Conservation (phyloP, 345 rosid species). For the Microthlaspi erraticum region DNA sequence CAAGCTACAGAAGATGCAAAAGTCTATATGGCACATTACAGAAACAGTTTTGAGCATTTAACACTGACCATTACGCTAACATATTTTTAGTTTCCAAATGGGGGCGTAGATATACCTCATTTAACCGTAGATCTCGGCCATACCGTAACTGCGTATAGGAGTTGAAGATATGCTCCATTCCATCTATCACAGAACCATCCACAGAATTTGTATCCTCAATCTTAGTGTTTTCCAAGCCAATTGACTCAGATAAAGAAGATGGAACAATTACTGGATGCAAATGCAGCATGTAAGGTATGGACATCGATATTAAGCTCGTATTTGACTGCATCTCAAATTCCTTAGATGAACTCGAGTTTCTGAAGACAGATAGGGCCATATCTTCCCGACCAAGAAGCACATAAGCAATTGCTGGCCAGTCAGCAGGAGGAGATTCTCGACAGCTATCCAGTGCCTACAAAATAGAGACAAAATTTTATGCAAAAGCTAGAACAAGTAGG, state of each 20-base stretch:
- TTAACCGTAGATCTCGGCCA: constrained; percentile 93
- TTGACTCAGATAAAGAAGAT: constrained; percentile 72
- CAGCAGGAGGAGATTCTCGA: constrained; percentile 90
- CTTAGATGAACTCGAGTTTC: constrained; percentile 55
- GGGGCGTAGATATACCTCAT: constrained; percentile 65
- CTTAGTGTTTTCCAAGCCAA: constrained; percentile 66
- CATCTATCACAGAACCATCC: constrained; percentile 83
- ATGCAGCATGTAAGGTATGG: constrained; percentile 94
- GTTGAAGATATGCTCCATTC: constrained; percentile 97
- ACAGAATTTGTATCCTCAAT: constrained; percentile 78
- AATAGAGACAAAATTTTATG: constrained; percentile 38
- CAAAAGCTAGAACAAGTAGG: constrained; percentile 23
- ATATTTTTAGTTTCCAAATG: neutral
- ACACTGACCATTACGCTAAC: constrained; percentile 4
- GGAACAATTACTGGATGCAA: constrained; percentile 92
- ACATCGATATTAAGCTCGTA: constrained; percentile 70
- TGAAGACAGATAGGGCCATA: constrained; percentile 69
- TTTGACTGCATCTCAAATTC: constrained; percentile 64
- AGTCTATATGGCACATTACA: constrained; percentile 13
- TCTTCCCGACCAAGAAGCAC: constrained; percentile 96
- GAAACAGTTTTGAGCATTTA: constrained; percentile 9
- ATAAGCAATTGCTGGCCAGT: constrained; percentile 96
- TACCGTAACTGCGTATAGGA: constrained; percentile 80
- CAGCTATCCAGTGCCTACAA: constrained; percentile 85
- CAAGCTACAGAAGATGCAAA: constrained; percentile 13